Percentiles rank a stretch among this genome's conserved stretches.
These are phyloP conservation scores for Auxenochlorella pyrenoidosa DNA, from an alignment of 139 green algal genomes.

Conservation along the genomic window DNA sequence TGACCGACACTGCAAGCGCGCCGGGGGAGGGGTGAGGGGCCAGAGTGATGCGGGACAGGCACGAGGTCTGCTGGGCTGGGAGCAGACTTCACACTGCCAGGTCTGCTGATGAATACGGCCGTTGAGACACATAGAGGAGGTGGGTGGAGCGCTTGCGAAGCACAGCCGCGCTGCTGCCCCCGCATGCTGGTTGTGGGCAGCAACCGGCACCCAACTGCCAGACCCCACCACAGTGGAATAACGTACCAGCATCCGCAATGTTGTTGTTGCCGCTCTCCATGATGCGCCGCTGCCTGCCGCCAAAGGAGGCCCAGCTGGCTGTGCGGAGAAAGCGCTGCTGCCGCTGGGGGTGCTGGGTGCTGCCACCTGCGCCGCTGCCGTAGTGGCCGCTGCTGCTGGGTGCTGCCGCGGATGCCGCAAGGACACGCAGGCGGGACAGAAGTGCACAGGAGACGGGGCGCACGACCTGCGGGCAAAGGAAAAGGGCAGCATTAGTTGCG, in stretches of 20 bases:
- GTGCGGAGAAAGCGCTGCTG: neutral
- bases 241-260: neutral
- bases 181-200: no score
- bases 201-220: no score
- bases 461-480: neutral
- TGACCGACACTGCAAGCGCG: neutral
- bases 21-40: neutral
- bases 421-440: neutral
- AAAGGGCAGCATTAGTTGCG: no score
- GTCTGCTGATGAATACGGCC: neutral
- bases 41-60: neutral
- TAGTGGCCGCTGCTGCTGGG: neutral
- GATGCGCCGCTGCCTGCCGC: neutral
- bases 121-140: no score
- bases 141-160: no score
- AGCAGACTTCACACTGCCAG: neutral
- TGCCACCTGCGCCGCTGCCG: neutral
- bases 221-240: no score
- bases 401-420: neutral
- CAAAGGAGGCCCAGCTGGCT: neutral
- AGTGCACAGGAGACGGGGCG: neutral
- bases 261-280: slow-evolving; percentile 4
- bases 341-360: neutral
- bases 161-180: no score
- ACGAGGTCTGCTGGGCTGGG: neutral